Evolutionary conservation across 2,329 filamentous ascomycete genomes (phyloP).

Genomic region (Aspergillus bombycis): DNA sequence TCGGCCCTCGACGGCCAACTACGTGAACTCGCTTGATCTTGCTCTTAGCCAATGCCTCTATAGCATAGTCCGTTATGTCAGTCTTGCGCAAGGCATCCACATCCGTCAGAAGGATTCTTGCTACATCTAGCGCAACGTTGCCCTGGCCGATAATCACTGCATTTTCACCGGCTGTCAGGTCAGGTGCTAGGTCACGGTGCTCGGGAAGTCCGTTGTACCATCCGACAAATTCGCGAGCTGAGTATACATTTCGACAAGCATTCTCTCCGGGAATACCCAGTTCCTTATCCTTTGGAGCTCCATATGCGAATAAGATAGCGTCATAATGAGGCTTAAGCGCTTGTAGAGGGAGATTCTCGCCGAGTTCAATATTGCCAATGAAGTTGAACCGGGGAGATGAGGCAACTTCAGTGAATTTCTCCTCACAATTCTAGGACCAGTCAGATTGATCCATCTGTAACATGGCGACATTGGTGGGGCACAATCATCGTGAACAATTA

Average conservation of each 20-base stretch:
- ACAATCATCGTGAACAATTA: not conserved
- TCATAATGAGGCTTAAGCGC: constrained; percentile 82
- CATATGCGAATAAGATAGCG: constrained; percentile 89
- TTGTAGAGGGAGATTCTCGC: constrained; percentile 67
- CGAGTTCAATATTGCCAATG: constrained; percentile 84
- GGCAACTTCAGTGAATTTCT: constrained; percentile 89
- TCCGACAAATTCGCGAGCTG: constrained; percentile 89
- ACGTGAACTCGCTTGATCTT: constrained; percentile 78
- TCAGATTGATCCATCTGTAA: not conserved
- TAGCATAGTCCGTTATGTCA: constrained; percentile 84
- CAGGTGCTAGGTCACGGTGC: constrained; percentile 70
- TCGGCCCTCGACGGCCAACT: constrained; percentile 84
- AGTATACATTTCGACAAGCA: constrained; percentile 71
- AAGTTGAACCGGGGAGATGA: constrained; percentile 82
- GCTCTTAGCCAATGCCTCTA: constrained; percentile 73
- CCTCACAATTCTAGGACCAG: constrained; percentile 79
- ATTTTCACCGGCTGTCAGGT: constrained; percentile 74
- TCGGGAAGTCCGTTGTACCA: constrained; percentile 98
- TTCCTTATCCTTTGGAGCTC: constrained; percentile 79
- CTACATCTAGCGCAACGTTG: constrained; percentile 93
- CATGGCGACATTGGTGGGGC: not conserved
- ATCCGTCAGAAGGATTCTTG: constrained; percentile 79
- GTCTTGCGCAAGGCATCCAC: constrained; percentile 75
- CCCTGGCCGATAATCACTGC: constrained; percentile 91
- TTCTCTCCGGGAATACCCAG: constrained; percentile 78